A percentile compares a stretch with the other conserved stretches of the same genome.
Conservation (phyloP, 2,329 filamentous ascomycete species). For the Trichoderma simmonsii region DNA sequence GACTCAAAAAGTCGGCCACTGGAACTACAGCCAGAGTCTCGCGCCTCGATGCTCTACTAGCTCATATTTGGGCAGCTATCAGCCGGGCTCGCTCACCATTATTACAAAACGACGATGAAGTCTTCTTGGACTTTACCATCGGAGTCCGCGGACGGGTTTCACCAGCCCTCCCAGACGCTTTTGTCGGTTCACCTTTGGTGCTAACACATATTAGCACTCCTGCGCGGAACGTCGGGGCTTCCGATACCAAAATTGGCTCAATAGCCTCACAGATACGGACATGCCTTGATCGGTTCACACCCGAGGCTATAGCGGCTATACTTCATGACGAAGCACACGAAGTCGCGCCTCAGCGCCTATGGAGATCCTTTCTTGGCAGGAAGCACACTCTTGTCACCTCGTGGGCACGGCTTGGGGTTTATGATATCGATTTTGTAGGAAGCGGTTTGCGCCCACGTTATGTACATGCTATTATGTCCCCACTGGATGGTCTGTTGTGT, state of each 20-base stretch:
- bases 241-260: neutral
- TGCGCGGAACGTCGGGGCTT: neutral
- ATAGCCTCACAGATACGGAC: neutral
- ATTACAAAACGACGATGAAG: neutral
- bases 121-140: neutral
- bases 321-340: neutral
- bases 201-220: neutral
- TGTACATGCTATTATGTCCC: neutral
- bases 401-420: neutral
- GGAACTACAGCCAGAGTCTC: neutral
- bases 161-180: neutral
- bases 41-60: neutral
- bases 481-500: neutral
- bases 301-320: neutral
- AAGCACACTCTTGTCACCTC: neutral
- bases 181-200: neutral
- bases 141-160: neutral
- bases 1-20: neutral
- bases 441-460: neutral
- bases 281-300: neutral
- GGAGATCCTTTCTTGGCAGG: neutral
- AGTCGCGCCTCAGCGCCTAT: neutral
- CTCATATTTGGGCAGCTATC: neutral
- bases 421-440: neutral
- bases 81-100: neutral